Base-by-base conservation (phyloP, 208 protist genomes). In the Crithidia fasciculata region DNA sequence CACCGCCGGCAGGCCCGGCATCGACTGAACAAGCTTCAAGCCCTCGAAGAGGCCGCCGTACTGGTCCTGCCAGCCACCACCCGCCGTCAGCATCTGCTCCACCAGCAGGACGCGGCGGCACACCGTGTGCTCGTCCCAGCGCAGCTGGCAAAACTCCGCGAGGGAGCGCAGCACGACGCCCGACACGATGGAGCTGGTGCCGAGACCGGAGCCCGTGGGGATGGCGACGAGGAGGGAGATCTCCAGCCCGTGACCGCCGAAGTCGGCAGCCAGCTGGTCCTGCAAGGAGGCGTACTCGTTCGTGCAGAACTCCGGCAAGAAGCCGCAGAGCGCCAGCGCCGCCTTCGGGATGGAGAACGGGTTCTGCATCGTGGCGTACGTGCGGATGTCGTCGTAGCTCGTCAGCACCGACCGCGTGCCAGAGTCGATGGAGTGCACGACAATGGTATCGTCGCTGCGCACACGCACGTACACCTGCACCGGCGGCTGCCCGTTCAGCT, bases 11-110 rank as follows among this genome's bases (percentile, higher is more conserved):
- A 88, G 53, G 5, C 76, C 77, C 13, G 84, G 52, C n/a, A 10
- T 15, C 4, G 78, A 81, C 47, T 82, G 82, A 12, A 87, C 63
- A 4, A 84, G 65, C 77, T 91, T 91, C 52, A 94, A 18, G 8
- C 82, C 79, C 4, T 70, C 69, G 53, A 78, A 85, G 41, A 94
- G 68, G 2, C 82, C 83, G 37, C 86, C 86, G 81, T 84, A 88
- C 72, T 85, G 86, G 67, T 91, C 89, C 65, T 92, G 83, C 86
- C 86, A 92, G 18, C 84, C 89, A 15, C 89, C 86, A 18, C 86
- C 86, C 3, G 84, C 88, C 18, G 84, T 88, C 41, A 94, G 65
- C 61, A 94, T 80, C 79, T 91, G 84, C 83, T 94, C 86, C 8
- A 90, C 47, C 44, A 77, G 69, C 65, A 94, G 64, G 53, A 90